A percentile compares a stretch with the other conserved stretches of the same genome.
phyloP scores from a whole-genome alignment of 2,329 filamentous ascomycete genomes.

The Ophiostoma triangulosporum region DNA sequence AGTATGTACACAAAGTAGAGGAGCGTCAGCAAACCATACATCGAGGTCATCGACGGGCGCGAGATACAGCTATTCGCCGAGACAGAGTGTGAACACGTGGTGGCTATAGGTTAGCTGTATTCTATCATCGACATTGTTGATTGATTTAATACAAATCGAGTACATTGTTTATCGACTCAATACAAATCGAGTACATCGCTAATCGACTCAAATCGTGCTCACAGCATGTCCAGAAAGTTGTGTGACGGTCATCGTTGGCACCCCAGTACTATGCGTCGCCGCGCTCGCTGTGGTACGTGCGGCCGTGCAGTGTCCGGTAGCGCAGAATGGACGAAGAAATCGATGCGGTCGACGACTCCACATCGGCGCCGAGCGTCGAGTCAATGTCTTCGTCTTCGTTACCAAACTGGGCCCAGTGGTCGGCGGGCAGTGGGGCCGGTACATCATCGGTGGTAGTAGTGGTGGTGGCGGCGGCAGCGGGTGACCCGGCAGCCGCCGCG shows the following conservation, averaged over 20 bases:
- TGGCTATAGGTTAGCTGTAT: background rate
- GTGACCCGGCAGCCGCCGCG: background rate
- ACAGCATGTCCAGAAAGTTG: slow-evolving; percentile 22
- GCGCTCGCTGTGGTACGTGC: slow-evolving; percentile 20
- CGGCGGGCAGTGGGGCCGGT: background rate
- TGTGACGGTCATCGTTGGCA: slow-evolving; percentile 21
- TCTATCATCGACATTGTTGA: background rate
- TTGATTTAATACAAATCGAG: background rate
- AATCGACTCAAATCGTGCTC: no score
- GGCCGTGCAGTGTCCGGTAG: slow-evolving; percentile 20
- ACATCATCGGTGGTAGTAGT: background rate
- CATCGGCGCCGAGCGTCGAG: slow-evolving; percentile 4
- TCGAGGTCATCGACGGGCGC: slow-evolving; percentile 15
- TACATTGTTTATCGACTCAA: background rate
- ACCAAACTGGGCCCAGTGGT: background rate
- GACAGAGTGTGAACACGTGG: slow-evolving; percentile 4
- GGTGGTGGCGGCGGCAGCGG: background rate
- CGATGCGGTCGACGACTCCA: slow-evolving; percentile 17
- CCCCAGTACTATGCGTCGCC: slow-evolving; percentile 19
- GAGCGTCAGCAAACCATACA: background rate
- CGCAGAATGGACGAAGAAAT: slow-evolving; percentile 20
- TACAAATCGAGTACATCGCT: background rate
- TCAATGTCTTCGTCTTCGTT: background rate
- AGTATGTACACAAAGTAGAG: background rate
- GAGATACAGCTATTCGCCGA: slow-evolving; percentile 17